These are phyloP conservation scores for Syzygium aqueum DNA, from an alignment of 345 rosid species.

Conservation along the genomic window DNA sequence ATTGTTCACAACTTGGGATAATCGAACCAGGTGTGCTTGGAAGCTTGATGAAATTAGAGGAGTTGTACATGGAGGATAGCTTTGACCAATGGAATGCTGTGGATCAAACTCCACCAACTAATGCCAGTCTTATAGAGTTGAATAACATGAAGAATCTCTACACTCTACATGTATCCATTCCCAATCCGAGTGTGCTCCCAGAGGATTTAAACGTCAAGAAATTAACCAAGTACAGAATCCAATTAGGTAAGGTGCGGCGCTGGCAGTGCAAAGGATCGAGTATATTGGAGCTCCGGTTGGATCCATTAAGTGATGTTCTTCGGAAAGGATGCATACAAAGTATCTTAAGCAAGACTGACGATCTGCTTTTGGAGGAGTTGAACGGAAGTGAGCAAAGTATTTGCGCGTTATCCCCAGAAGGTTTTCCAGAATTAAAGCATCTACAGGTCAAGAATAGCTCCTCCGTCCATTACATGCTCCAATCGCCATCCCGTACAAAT, in stretches of 20 bases:
- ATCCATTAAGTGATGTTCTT: not conserved
- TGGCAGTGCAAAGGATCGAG: not conserved
- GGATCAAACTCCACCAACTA: not conserved
- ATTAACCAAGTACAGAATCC: accelerated
- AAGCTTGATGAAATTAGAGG: not conserved
- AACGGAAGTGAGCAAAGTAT: not conserved
- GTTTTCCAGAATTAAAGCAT: not conserved
- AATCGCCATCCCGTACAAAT: not conserved
- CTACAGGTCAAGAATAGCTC: not conserved
- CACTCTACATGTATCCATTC: accelerated
- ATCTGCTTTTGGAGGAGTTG: not conserved
- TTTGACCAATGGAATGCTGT: accelerated
- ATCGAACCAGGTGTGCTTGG: not conserved
- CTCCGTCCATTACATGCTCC: not conserved
- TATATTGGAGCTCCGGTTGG: not conserved
- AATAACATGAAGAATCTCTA: accelerated
- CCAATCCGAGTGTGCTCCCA: accelerated
- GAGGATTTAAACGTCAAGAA: not conserved
- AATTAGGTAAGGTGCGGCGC: accelerated
- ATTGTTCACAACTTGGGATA: not conserved
- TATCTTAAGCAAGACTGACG: not conserved
- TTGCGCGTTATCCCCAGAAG: not conserved
- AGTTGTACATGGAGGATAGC: not conserved
- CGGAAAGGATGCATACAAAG: not conserved
- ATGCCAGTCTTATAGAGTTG: not conserved